Evolutionary conservation across 805 yeast genomes (phyloP), one percentile per base, ranked within the genome.

Genomic region (Blastobotrys mokoenaii): DNA sequence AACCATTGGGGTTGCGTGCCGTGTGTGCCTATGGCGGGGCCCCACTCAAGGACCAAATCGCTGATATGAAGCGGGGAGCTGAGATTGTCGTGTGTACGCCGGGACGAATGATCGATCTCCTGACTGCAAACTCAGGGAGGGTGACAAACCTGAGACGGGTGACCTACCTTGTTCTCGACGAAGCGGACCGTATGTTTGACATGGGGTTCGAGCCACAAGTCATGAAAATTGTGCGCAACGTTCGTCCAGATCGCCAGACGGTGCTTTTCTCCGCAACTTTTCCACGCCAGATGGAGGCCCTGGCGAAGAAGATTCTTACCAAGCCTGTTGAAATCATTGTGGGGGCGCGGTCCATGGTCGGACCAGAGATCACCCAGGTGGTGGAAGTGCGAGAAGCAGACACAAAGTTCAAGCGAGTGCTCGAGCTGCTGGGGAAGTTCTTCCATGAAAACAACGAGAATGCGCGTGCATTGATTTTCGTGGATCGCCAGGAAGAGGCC

Each of bases 141-240:
- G 76, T 88, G 1, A 71, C 84, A 2, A 80, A 79, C 49, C 68
- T 93, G 5, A 66, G 69, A 25, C 67, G 89, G 37, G 79, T 84
- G 4, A 80, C 96, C 0, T 87, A 81, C 61, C 71, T 87, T n/a
- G 94, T 89, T 0, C 67, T 93, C 48, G 98, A 93, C 61, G 98
- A 93, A 60, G 97, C 97, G 1, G 98, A 93, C 63, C 67, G 98
- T 51, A 80, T 93, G 84, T 90, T 90, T 66, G 98, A 93, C 62
- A 69, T 93, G 74, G 98, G 98, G 1, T 93, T 93, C 65, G 97
- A 87, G 55, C 97, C 98, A 0, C 98, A 93, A 59, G 87, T 93
- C 3, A 79, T 76, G 53, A 85, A 86, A 56, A 82, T 93, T 17
- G 70, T 88, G 59, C 70, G 75, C 12, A 82, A 83, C 32, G 72